Evolutionary conservation across 164 flowering plant species (phyloP), one percentile per base, ranked within the genome.

Genomic region (Annona squamosa): DNA sequence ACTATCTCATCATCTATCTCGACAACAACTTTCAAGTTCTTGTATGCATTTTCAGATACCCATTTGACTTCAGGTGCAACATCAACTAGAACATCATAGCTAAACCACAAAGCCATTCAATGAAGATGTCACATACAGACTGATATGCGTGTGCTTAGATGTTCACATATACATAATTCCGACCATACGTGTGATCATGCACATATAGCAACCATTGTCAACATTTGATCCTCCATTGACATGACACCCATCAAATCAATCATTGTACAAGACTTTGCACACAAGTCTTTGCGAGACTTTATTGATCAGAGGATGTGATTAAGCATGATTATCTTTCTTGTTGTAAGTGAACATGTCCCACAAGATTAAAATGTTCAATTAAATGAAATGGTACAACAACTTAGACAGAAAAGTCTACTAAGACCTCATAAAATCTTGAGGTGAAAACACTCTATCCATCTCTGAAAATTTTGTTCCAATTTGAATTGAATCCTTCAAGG

Each of bases 1-100:
- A 77, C 83, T 72, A 92, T 89, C 0, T 90, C 93, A 70, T 79
- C 81, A 75, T 88, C 97, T 72, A 92, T 81, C 83, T 92, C 99
- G 73, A 94, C 95, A 79, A 88, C 86, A 74, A 94, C 78, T 79
- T 91, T 91, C 86, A 94, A 77, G 77, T 86, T 84, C 84, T 88
- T 90, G 86, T 92, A 94, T 74, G 88, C 97, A 79, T 89, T 76
- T 75, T 90, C 94, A 63, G 93, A 86, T 71, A 76, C 72, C 97
- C 99, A 94, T 83, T 84, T 92, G 74, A 92, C 79, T 81, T 89
- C 93, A 73, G 99, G 99, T 70, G 84, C 87, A 69, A 94, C 89
- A 82, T 94, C 99, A 73, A 92, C 97, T 73, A 89, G 59, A 41
- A 89, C 83, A 70, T 91, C 97, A 81, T 92, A 94, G 48, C 99